A percentile compares a stretch with the other conserved stretches of the same genome.
phyloP scores from a whole-genome alignment of 2,329 filamentous ascomycete genomes.

The Xylaria sp. region DNA sequence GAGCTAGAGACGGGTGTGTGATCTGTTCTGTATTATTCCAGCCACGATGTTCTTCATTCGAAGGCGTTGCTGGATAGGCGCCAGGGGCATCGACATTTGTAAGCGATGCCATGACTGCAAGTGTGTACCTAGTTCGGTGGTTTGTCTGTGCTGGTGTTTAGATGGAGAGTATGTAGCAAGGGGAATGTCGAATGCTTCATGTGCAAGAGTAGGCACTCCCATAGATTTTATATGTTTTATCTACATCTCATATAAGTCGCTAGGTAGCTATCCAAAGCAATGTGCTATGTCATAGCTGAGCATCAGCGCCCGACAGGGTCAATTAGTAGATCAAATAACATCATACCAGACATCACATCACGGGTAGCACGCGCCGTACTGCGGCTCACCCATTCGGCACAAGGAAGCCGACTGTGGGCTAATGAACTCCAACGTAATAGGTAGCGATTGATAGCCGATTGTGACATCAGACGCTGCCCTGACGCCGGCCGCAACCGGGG shows the following conservation, averaged over 20 bases:
- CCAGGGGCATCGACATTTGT: constrained; percentile 26
- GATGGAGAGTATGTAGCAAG: too few species aligned
- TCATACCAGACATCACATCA: not conserved
- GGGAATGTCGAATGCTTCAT: not conserved
- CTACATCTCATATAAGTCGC: not conserved
- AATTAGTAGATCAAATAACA: constrained; percentile 1
- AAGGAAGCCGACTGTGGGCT: not conserved
- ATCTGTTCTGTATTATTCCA: constrained; percentile 4
- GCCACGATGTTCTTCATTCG: constrained; percentile 22
- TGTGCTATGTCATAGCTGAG: constrained; percentile 18
- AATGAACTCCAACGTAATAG: constrained; percentile 2
- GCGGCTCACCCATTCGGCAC: not conserved
- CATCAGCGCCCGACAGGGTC: not conserved
- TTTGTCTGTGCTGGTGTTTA: not conserved
- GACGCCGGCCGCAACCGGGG: constrained; percentile 20
- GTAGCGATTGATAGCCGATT: not conserved
- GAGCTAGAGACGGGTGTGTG: not conserved
- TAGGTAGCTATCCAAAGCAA: too few species aligned
- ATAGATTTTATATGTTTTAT: not conserved
- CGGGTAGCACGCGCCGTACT: too few species aligned
- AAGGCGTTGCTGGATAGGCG: constrained; percentile 29
- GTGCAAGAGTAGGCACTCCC: not conserved
- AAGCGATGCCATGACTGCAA: constrained; percentile 28
- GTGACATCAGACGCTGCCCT: constrained; percentile 34
- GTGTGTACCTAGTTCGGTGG: too few species aligned